phyloP scores from a whole-genome alignment of 2,329 filamentous ascomycete species.

The Polytolypa hystricis region DNA sequence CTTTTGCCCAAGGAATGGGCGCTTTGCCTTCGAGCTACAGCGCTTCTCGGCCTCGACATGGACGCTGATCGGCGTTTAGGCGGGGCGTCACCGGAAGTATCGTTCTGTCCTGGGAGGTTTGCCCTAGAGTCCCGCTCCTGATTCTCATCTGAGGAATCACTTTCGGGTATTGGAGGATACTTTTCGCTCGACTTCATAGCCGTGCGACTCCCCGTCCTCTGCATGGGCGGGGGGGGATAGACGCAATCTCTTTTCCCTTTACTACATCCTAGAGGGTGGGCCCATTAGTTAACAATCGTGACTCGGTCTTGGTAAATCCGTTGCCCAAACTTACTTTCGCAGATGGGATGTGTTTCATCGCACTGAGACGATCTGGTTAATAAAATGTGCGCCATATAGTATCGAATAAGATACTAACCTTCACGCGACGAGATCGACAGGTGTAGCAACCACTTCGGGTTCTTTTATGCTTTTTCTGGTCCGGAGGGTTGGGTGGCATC shows the following conservation, averaged over 20 bases:
- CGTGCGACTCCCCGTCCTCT: constrained; percentile 31
- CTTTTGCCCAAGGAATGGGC: constrained; percentile 17
- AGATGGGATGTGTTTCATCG: constrained; percentile 77
- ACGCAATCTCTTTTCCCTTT: constrained; percentile 86
- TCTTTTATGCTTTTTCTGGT: constrained; percentile 82
- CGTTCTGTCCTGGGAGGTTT: constrained; percentile 27
- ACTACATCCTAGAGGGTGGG: constrained; percentile 54
- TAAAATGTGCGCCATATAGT: constrained; percentile 7
- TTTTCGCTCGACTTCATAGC: constrained; percentile 32
- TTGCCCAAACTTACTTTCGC: constrained; percentile 50
- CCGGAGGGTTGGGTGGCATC: constrained; percentile 24
- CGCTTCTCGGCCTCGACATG: constrained; percentile 13
- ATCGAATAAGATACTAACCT: constrained; percentile 34
- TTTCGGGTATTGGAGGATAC: constrained; percentile 32
- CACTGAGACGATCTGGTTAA: constrained; percentile 46
- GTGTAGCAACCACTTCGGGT: constrained; percentile 92
- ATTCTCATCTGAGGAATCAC: constrained; percentile 41
- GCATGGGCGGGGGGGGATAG: constrained; percentile 58
- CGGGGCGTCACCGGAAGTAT: constrained; percentile 26
- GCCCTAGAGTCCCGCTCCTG: constrained; percentile 31
- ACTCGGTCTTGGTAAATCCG: constrained; percentile 9
- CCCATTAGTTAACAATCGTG: constrained; percentile 7
- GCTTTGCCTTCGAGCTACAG: constrained; percentile 19
- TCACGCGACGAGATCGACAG: constrained; percentile 79
- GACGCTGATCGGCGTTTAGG: constrained; percentile 16